Percentiles rank a stretch among this genome's conserved stretches.
phyloP scores from a whole-genome alignment of 305 asterid species.

The Plantago coronopus region DNA sequence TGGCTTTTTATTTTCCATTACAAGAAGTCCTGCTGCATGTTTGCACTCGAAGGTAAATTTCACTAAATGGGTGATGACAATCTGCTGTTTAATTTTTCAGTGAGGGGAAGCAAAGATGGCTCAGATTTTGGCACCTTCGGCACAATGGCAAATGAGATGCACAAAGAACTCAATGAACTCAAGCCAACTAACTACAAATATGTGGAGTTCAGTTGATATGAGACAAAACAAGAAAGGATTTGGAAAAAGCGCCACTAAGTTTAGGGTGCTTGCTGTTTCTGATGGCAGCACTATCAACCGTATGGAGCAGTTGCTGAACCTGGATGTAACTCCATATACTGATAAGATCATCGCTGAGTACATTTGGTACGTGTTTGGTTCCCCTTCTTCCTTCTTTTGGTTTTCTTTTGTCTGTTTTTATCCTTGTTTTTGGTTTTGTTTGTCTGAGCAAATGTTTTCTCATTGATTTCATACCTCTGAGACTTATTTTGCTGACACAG shows the following conservation, averaged over 20 bases:
- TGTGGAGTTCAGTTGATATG: constrained; percentile 68
- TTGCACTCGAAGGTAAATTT: too few species aligned
- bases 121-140: constrained; percentile 84
- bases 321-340: constrained; percentile 76
- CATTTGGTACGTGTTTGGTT: constrained; percentile 70
- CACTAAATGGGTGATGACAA: too few species aligned
- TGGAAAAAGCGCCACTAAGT: constrained; percentile 50
- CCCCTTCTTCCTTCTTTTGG: too few species aligned
- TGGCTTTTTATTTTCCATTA: too few species aligned
- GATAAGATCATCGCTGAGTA: constrained; percentile 92
- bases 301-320: constrained; percentile 76
- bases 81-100: constrained; percentile 22
- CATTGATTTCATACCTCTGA: too few species aligned
- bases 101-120: constrained; percentile 62
- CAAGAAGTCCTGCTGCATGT: too few species aligned
- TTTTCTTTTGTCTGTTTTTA: too few species aligned
- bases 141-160: constrained; percentile 87
- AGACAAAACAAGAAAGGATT: constrained; percentile 62
- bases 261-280: constrained; percentile 62
- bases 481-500: constrained; percentile 11
- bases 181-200: constrained; percentile 55
- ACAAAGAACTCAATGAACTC: constrained; percentile 49
- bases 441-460: not conserved
- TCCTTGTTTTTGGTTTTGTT: too few species aligned
- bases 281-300: constrained; percentile 71